Conservation (phyloP, 1,284 basidiomycete genomes). For the Trichosporon sp. region DNA sequence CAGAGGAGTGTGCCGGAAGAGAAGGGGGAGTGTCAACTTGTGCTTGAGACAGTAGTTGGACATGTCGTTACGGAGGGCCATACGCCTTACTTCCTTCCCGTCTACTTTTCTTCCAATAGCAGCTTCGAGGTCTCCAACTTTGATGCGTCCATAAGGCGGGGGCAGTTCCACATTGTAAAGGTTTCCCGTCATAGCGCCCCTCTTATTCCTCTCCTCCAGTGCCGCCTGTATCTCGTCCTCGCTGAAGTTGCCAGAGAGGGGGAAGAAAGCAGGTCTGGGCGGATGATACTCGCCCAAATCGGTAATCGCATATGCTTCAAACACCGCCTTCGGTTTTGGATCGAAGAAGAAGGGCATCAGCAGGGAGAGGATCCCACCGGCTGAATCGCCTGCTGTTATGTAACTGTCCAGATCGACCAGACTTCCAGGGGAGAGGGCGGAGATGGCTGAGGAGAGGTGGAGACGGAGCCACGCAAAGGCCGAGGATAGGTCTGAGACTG, state of each 20-base stretch:
- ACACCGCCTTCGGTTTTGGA: conserved; percentile 20
- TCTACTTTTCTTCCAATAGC: not conserved
- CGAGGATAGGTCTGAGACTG: conserved; percentile 33
- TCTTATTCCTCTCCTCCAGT: conserved; percentile 23
- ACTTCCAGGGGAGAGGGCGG: not conserved
- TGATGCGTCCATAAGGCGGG: conserved; percentile 1
- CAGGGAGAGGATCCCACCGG: conserved; percentile 37
- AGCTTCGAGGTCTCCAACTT: too few relatives aligned
- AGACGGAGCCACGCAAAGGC: conserved; percentile 34
- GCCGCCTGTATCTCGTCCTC: not conserved
- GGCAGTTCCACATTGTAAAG: conserved; percentile 20
- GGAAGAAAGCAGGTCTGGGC: not conserved
- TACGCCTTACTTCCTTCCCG: not conserved
- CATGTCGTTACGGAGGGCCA: conserved; percentile 21
- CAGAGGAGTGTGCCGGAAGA: conserved; percentile 30
- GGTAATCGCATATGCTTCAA: conserved; percentile 38
- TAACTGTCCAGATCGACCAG: conserved; percentile 34
- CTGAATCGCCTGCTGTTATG: conserved; percentile 40
- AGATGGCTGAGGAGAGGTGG: conserved; percentile 25
- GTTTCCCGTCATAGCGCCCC: conserved; percentile 25
- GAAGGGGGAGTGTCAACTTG: conserved; percentile 10
- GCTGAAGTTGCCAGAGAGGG: not conserved
- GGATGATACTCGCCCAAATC: conserved; percentile 33
- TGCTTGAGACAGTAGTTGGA: conserved; percentile 5
- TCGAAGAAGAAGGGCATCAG: not conserved